Base-by-base conservation (phyloP, 202 grass and related monocot species). In the Carex sylvatica region DNA sequence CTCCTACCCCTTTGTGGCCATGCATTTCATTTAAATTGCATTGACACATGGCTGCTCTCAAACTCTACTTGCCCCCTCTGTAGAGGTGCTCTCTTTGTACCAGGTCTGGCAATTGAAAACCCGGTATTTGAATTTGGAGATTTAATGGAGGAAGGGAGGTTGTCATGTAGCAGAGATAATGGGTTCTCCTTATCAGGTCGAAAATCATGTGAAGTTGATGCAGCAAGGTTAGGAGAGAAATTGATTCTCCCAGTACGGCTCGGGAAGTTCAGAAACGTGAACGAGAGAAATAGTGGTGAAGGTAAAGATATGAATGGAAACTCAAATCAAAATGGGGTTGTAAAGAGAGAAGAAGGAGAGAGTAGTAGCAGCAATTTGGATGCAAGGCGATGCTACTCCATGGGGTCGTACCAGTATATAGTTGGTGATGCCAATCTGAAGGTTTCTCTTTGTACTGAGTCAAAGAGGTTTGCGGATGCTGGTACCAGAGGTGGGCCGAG, bases 1-100 rank as follows among this genome's bases (percentile, higher is more conserved):
- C 88, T 99, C 46, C 82, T 95, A 62, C 96, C 95, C 18, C 71
- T 88, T 6, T 98, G 96, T 80, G 91, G 96, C 0, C 96, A 98
- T 56, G 96, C 96, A 0, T 98, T 98, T 87, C 96, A 98, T 70
- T 82, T 98, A 26, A 82, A 87, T 24, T 98, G 96, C 81, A 98
- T 98, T 65, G 96, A 98, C 61, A 98, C 96, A 13, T 98, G 96
- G 96, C 96, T 98, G 46, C 89, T 98, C 19, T 98, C 96, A 82
- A 98, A 98, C 47, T 98, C 93, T 1, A 98, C 96, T 15, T 99
- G 96, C 65, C 96, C 96, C 42, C 91, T 99, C 40, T 99, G 96
- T 85, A 91, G 96, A 52, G 96, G 93, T 59, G 78, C 88, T 79
- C 93, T 99, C 80, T 99, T 99, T 14, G 85, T 65, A 35, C 93